Base-by-base conservation (phyloP, 352 stramenopile species). In the Thalassiosira oceanica region DNA sequence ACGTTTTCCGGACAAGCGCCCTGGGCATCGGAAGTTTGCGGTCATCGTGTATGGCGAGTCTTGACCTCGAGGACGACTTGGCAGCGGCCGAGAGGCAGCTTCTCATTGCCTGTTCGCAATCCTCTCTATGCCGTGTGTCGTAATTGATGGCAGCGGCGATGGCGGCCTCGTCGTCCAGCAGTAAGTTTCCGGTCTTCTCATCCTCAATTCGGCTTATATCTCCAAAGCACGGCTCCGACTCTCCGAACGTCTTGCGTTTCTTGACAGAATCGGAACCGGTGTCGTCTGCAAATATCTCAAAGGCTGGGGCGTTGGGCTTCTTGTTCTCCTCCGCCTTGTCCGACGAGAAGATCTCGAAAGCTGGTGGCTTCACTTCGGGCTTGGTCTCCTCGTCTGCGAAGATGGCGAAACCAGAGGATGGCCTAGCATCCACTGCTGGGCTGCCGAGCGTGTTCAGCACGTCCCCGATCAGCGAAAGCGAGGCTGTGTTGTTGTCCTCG, bases 281-380 rank as follows among this genome's bases (percentile, higher is more conserved):
- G 41, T 68, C 54, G 23, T 74, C 64, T 4, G 64, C 58, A 46
- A 68, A 74, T 37, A 74, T 63, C 23, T 66, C 48, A 53, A 74
- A 74, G 26, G 26, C 39, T 33, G 62, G 51, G 7, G 43, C 23
- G 24, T 49, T 16, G 5, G 18, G 8, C 28, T 33, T 41, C 24
- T 35, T 49, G 6, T 10, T 20, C 11, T 49, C 10, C 33, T n/a
- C 29, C 2, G 41, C 15, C 26, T 49, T n/a, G 1, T 49, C 29
- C 15, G n/a, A 13, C n/a, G 41, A 49, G 41, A 6, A 49, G n/a
- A n/a, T n/a, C n/a, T n/a, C n/a, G n/a, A n/a, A n/a, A n/a, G n/a
- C n/a, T n/a, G n/a, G n/a, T n/a, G n/a, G n/a, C n/a, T n/a, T n/a
- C n/a, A n/a, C n/a, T n/a, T n/a, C n/a, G n/a, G n/a, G n/a, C n/a